These are phyloP conservation scores for Colletotrichum lupini DNA, from an alignment of 2,329 filamentous ascomycete genomes.

Conservation along the genomic window DNA sequence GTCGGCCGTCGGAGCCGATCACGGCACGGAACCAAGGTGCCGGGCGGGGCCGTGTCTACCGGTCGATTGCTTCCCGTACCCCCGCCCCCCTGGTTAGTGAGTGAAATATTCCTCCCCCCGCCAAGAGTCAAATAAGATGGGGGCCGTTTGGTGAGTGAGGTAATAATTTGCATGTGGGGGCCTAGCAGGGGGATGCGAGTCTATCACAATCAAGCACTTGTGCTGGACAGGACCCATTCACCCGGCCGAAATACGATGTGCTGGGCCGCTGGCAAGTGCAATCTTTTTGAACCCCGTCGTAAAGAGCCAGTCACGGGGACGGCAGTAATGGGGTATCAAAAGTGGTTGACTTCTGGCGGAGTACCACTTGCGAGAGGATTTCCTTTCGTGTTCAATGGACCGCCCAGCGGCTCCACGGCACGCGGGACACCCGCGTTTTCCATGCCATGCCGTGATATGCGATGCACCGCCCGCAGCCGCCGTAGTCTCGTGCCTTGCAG, in stretches of 20 bases:
- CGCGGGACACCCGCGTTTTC: background rate
- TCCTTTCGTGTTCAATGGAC: background rate
- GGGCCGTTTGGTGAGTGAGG: background rate
- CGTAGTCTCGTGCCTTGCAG: conserved; percentile 3
- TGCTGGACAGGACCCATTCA: background rate
- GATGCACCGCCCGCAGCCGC: background rate
- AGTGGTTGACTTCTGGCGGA: background rate
- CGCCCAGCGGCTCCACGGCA: background rate
- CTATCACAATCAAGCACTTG: conserved; percentile 17
- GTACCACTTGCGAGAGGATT: background rate
- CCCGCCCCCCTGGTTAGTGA: background rate
- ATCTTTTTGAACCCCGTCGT: background rate
- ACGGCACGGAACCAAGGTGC: background rate
- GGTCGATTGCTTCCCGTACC: background rate
- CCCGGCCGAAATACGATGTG: conserved; percentile 5
- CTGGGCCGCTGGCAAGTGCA: background rate
- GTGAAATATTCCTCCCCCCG: background rate
- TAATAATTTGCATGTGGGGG: background rate
- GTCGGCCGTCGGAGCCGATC: background rate
- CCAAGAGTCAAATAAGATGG: background rate
- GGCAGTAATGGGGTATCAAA: background rate
- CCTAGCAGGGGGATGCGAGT: background rate
- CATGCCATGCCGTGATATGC: background rate
- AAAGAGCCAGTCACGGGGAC: background rate
- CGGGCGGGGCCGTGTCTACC: conserved; percentile 2